phyloP scores from a whole-genome alignment of 306 rosid genomes.

The Boehmeria nivea region DNA sequence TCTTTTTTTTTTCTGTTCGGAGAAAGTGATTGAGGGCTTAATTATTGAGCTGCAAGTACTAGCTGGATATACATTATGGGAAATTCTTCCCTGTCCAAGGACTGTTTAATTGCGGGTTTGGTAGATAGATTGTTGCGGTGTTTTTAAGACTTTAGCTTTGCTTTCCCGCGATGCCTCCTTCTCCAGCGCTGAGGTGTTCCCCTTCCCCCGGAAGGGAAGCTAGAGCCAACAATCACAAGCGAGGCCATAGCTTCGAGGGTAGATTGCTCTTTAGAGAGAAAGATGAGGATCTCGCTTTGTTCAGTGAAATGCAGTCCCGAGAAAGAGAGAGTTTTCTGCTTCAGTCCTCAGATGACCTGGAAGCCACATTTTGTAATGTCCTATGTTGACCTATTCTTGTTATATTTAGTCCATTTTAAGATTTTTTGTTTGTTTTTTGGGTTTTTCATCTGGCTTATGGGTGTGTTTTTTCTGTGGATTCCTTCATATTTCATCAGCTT shows the following conservation, averaged over 20 bases:
- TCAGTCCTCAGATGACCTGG: conserved; percentile 63
- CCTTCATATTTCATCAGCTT: conserved; percentile 41
- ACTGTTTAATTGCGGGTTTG: conserved; percentile 14
- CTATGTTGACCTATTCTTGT: conserved; percentile 10
- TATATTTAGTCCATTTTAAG: neutral
- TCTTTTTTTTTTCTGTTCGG: neutral
- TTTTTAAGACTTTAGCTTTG: conserved; percentile 22
- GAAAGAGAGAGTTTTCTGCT: conserved; percentile 75
- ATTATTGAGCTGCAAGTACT: conserved; percentile 3
- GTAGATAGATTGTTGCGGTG: conserved; percentile 24
- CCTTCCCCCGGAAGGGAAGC: conserved; percentile 71
- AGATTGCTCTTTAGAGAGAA: conserved; percentile 56
- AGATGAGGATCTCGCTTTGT: conserved; percentile 76
- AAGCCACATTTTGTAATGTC: conserved; percentile 62
- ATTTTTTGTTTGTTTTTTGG: conserved; percentile 10
- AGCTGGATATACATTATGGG: conserved; percentile 27
- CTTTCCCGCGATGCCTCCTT: conserved; percentile 61
- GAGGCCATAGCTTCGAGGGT: conserved; percentile 70
- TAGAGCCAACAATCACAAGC: conserved; percentile 51
- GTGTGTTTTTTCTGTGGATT: conserved; percentile 17
- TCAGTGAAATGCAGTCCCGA: conserved; percentile 62
- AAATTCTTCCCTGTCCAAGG: conserved; percentile 6
- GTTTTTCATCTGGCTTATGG: conserved; percentile 22
- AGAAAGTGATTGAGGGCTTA: conserved; percentile 24
- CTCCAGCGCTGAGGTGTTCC: conserved; percentile 71